Percentiles rank a stretch among this genome's conserved stretches.
Conservation (phyloP, 139 green algal genomes). For the Chlorella sp. region DNA sequence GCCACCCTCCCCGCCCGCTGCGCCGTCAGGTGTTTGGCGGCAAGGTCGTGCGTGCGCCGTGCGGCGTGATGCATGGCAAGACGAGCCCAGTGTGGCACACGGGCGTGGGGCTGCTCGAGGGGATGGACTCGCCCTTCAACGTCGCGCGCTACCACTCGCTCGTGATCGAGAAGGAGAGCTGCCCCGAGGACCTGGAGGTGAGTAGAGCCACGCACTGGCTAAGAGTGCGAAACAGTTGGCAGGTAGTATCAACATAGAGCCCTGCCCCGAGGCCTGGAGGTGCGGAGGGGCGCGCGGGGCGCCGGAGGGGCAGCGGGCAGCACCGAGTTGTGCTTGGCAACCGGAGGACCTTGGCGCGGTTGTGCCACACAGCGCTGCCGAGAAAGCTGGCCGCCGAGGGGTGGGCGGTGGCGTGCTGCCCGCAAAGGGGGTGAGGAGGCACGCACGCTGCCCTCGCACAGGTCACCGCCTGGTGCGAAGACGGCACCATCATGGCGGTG, state of each 20-base stretch:
- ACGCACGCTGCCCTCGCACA: not conserved
- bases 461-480: conserved; percentile 72
- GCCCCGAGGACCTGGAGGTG: conserved; percentile 92
- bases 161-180: conserved; percentile 90
- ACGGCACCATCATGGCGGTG: conserved; percentile 97
- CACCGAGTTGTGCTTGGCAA: too few species aligned
- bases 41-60: conserved; percentile 85
- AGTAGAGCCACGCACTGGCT: too few species aligned
- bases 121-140: conserved; percentile 79
- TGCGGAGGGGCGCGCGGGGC: too few species aligned
- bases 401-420: too few species aligned
- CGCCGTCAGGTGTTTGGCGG: conserved; percentile 64
- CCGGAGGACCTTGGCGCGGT: too few species aligned
- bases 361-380: too few species aligned
- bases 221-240: too few species aligned
- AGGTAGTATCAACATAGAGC: too few species aligned
- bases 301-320: too few species aligned
- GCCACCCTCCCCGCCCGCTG: not conserved
- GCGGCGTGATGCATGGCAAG: conserved; percentile 98
- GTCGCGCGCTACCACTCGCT: conserved; percentile 92
- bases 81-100: conserved; percentile 89
- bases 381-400: too few species aligned
- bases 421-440: too few species aligned
- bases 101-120: conserved; percentile 75
- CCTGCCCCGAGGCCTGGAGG: too few species aligned